Evolutionary conservation across 495 filamentous ascomycete species (phyloP).

Genomic region (Parathielavia appendiculata): DNA sequence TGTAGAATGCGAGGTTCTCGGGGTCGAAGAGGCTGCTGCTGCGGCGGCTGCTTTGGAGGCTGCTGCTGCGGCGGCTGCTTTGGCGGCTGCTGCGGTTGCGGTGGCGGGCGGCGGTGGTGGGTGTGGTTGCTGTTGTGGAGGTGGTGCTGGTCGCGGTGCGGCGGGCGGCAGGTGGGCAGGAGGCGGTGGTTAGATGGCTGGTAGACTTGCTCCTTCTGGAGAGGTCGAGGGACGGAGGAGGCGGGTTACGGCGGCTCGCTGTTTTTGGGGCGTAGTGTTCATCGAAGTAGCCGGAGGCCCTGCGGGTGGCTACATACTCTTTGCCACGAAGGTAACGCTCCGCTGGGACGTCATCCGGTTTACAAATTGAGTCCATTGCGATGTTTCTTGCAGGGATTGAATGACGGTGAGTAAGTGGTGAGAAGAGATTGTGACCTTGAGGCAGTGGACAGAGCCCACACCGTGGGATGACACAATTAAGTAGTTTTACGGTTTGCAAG

Average conservation of each 20-base stretch:
- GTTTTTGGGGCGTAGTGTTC: too few species aligned
- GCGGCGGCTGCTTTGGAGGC: too few species aligned
- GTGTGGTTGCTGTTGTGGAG: background rate
- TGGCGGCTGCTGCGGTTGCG: background rate
- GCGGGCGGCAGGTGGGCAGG: constrained; percentile 27
- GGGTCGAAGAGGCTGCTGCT: constrained; percentile 17
- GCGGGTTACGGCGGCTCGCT: constrained; percentile 17
- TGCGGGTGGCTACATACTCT: too few species aligned
- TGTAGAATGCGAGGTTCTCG: constrained; percentile 2
- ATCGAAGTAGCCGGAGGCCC: too few species aligned
- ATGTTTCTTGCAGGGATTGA: background rate
- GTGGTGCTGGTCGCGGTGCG: constrained; percentile 10
- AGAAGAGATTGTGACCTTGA: too few species aligned
- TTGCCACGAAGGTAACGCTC: too few species aligned
- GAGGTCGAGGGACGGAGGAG: too few species aligned
- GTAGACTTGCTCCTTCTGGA: constrained; percentile 42
- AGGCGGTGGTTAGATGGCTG: constrained; percentile 32
- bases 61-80: constrained; percentile 14
- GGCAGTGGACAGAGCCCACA: background rate
- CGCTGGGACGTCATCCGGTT: too few species aligned
- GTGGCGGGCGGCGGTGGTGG: constrained; percentile 15
- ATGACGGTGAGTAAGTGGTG: background rate
- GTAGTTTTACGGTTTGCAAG: background rate
- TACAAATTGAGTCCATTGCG: background rate
- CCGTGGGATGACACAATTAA: constrained; percentile 4